Evolutionary conservation across 2,329 filamentous ascomycete genomes (phyloP).

Genomic region (Biscogniauxia sp.): DNA sequence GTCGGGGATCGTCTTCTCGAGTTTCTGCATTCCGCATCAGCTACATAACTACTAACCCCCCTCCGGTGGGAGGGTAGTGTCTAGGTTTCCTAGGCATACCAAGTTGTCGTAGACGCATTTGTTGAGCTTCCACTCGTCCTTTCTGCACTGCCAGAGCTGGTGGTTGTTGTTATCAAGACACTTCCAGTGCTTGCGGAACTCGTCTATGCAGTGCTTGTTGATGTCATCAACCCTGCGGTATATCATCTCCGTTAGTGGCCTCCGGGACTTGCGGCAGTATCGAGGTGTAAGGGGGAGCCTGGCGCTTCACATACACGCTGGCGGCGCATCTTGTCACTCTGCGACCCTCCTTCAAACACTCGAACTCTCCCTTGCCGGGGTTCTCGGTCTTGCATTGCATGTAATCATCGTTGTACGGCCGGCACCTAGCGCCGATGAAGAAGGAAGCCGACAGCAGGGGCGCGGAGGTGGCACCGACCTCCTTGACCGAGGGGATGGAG

Average conservation of each 20-base stretch:
- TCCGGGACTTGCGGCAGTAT: neutral
- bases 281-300: neutral
- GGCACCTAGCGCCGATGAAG: constrained; percentile 96
- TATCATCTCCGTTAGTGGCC: constrained; percentile 3
- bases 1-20: constrained; percentile 78
- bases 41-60: neutral
- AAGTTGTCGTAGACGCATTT: constrained; percentile 94
- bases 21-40: constrained; percentile 53
- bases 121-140: constrained; percentile 85
- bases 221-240: constrained; percentile 78
- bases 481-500: constrained; percentile 86
- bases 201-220: constrained; percentile 87
- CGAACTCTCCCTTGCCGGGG: constrained; percentile 84
- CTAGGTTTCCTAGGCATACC: constrained; percentile 53
- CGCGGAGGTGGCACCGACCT: constrained; percentile 89
- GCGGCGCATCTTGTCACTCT: constrained; percentile 95
- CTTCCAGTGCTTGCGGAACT: constrained; percentile 93
- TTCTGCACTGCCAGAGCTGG: constrained; percentile 92
- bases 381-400: constrained; percentile 99
- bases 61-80: neutral
- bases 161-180: constrained; percentile 98
- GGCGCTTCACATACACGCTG: constrained; percentile 74
- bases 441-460: constrained; percentile 88
- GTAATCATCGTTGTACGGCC: constrained; percentile 95
- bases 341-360: constrained; percentile 94